Conservation (phyloP, 306 rosid genomes). For the Calophaca sinica region DNA sequence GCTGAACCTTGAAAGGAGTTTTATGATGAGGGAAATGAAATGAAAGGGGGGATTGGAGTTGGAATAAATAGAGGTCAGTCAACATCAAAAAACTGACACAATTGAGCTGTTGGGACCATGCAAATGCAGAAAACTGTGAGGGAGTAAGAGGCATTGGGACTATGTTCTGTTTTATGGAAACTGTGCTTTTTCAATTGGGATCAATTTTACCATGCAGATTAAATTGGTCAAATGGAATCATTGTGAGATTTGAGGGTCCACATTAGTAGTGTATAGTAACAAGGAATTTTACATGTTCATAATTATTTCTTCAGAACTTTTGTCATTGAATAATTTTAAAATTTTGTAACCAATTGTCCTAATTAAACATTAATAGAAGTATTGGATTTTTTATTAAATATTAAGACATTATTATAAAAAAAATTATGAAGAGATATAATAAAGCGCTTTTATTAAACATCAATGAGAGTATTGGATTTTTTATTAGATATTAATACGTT, state of each 20-base stretch:
- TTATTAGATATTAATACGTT: too few relatives aligned
- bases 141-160: conserved; percentile 41
- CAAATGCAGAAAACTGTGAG: conserved; percentile 44
- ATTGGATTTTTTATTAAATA: too few relatives aligned
- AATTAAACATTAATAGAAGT: neutral
- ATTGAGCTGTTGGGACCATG: conserved; percentile 63
- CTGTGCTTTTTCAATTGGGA: conserved; percentile 38
- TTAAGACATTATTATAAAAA: too few relatives aligned
- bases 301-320: neutral
- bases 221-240: conserved; percentile 38
- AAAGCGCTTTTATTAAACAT: too few relatives aligned
- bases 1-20: conserved; percentile 42
- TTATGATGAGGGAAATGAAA: conserved; percentile 50
- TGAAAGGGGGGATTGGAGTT: conserved; percentile 45
- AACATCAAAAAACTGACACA: conserved; percentile 54
- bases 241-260: neutral
- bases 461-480: too few relatives aligned
- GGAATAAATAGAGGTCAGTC: conserved; percentile 77
- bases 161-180: conserved; percentile 44
- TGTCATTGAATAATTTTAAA: neutral
- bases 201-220: conserved; percentile 8
- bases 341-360: neutral
- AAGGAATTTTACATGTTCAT: neutral
- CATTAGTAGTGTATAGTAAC: neutral
- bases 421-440: too few relatives aligned